phyloP scores from a whole-genome alignment of 139 green algal species.

The Haematococcus sp. region DNA sequence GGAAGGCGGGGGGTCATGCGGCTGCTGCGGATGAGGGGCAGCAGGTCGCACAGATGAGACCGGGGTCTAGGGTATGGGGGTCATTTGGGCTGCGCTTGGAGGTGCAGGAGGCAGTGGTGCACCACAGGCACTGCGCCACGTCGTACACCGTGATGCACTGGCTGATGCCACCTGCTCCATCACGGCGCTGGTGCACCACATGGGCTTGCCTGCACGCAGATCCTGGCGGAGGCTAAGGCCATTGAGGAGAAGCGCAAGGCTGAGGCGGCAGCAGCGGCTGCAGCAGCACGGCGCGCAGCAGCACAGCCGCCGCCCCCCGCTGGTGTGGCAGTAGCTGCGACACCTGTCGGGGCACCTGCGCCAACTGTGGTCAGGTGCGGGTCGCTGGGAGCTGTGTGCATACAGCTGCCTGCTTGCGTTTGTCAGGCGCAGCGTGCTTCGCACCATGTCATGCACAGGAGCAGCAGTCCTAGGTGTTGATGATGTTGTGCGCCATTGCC shows the following conservation, averaged over 20 bases:
- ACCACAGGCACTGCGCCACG: too few species aligned
- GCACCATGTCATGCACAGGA: too few species aligned
- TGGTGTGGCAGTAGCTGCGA: slow-evolving; percentile 11
- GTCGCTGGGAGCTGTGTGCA: background rate
- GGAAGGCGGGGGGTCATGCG: background rate
- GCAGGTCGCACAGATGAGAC: too few species aligned
- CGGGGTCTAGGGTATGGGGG: too few species aligned
- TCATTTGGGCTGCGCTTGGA: background rate
- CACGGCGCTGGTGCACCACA: background rate
- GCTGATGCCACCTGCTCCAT: background rate
- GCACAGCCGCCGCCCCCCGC: slow-evolving; percentile 1
- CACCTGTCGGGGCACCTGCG: slow-evolving; percentile 7
- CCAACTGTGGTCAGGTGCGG: background rate
- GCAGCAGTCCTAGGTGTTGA: too few species aligned
- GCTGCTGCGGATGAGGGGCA: too few species aligned
- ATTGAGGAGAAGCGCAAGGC: slow-evolving; percentile 61
- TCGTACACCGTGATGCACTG: too few species aligned
- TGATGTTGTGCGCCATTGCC: too few species aligned
- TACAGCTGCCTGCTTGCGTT: background rate
- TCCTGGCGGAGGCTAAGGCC: slow-evolving; percentile 24
- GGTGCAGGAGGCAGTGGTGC: background rate
- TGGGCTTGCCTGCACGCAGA: slow-evolving; percentile 1
- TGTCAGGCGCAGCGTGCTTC: too few species aligned
- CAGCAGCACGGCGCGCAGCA: slow-evolving; percentile 8
- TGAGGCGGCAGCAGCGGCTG: slow-evolving; percentile 33